Conservation (phyloP, 1,284 basidiomycete species). For the Heliocybe sulcata region DNA sequence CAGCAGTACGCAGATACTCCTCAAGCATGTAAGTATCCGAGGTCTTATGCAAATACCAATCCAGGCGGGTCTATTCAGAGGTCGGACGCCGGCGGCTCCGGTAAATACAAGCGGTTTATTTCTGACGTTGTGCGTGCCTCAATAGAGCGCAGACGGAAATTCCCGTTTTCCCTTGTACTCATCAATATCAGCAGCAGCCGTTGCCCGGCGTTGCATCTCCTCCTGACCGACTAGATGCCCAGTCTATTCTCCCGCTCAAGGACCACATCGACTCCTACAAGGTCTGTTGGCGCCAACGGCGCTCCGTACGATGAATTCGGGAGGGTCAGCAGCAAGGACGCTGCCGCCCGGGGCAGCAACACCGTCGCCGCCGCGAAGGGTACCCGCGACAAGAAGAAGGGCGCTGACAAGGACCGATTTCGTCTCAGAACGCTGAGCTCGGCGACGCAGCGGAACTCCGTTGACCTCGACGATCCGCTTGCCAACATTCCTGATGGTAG, state of each 20-base stretch:
- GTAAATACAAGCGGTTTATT: background rate
- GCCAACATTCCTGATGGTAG: conserved; percentile 50
- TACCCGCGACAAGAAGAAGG: conserved; percentile 51
- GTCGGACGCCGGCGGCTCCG: background rate
- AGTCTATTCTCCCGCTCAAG: conserved; percentile 50
- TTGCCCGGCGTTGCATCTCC: background rate
- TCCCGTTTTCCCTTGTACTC: background rate
- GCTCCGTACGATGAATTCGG: conserved; percentile 58
- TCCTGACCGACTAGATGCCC: conserved; percentile 33
- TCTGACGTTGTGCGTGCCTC: background rate
- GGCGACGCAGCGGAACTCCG: conserved; percentile 14
- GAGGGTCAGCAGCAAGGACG: conserved; percentile 38
- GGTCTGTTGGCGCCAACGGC: conserved; percentile 15
- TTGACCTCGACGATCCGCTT: conserved; percentile 22
- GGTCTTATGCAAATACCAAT: no score
- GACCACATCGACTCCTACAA: conserved; percentile 42
- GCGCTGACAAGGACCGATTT: conserved; percentile 28
- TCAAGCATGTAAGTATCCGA: no score
- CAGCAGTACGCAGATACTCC: no score
- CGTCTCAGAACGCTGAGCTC: conserved; percentile 30
- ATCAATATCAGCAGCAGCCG: background rate
- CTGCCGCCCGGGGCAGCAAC: conserved; percentile 20
- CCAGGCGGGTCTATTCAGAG: no score
- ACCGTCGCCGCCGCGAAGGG: conserved; percentile 12
- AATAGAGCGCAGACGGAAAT: background rate